These are phyloP conservation scores for Chlamydomonas incerta DNA, from an alignment of 139 green algal species.

Conservation along the genomic window DNA sequence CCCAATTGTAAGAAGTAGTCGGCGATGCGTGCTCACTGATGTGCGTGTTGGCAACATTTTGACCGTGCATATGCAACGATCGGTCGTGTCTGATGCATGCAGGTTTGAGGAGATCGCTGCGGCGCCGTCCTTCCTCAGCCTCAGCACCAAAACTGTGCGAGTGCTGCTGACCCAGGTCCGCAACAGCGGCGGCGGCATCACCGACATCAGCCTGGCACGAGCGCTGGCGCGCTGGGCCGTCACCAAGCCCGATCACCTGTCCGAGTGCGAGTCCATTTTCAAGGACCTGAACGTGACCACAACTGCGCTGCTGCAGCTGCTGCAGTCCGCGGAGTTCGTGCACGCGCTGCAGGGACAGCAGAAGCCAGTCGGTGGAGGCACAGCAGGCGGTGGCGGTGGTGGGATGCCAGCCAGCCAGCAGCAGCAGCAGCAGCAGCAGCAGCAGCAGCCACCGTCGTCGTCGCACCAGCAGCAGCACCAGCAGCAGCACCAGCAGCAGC, in stretches of 20 bases:
- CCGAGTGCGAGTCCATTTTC: slow-evolving; percentile 32
- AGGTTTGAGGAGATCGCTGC: slow-evolving; percentile 30
- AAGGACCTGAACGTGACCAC: slow-evolving; percentile 36
- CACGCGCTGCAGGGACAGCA: neutral
- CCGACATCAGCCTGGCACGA: slow-evolving; percentile 1
- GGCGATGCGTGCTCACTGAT: too few relatives aligned
- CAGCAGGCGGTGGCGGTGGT: too few relatives aligned
- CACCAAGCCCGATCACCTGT: neutral
- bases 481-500: too few relatives aligned
- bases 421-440: neutral
- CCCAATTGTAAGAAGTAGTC: too few relatives aligned
- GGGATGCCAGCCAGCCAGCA: too few relatives aligned
- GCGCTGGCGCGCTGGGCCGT: slow-evolving; percentile 42
- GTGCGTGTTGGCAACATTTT: too few relatives aligned
- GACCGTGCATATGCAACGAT: too few relatives aligned
- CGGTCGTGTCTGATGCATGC: too few relatives aligned
- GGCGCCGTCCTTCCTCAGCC: neutral
- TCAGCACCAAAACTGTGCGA: slow-evolving; percentile 3
- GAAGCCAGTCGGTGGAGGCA: too few relatives aligned
- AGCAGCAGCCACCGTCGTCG: neutral
- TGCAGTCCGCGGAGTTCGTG: slow-evolving; percentile 27
- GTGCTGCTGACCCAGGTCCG: slow-evolving; percentile 12
- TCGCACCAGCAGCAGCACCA: too few relatives aligned
- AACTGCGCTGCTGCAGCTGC: slow-evolving; percentile 35
- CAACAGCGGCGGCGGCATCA: neutral